phyloP scores from a whole-genome alignment of 163 green algal species.

The Prototheca wickerhamii region DNA sequence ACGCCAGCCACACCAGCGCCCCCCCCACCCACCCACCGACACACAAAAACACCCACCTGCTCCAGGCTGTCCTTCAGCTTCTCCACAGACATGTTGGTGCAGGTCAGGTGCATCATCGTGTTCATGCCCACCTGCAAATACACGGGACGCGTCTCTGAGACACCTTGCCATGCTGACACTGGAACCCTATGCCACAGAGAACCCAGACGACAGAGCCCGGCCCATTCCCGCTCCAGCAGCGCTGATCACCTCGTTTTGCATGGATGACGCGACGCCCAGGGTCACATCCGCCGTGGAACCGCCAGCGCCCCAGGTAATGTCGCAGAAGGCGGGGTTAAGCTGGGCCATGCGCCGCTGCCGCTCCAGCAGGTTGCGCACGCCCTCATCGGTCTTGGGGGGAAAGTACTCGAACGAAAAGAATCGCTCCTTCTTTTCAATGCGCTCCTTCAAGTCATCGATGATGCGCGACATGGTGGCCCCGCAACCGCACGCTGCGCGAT shows the following conservation, averaged over 20 bases:
- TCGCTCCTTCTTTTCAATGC: conserved; percentile 41
- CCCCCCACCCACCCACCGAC: not conserved
- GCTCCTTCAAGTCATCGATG: conserved; percentile 68
- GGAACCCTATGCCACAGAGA: too few relatives aligned
- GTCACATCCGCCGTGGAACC: conserved; percentile 91
- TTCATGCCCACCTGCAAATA: conserved; percentile 79
- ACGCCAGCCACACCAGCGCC: not conserved
- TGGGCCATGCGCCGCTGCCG: conserved; percentile 82
- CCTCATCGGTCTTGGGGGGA: conserved; percentile 87
- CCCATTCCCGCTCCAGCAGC: not conserved
- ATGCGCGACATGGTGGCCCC: conserved; percentile 54
- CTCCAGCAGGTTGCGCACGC: conserved; percentile 89
- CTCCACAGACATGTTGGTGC: conserved; percentile 94
- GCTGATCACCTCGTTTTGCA: conserved; percentile 81
- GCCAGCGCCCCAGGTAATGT: conserved; percentile 97
- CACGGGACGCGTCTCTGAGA: not conserved
- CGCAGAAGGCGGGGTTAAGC: conserved; percentile 82
- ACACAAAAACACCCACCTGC: conserved; percentile 34
- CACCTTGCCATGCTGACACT: not conserved
- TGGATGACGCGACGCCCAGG: conserved; percentile 84
- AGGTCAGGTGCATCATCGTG: conserved; percentile 99
- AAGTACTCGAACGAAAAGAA: conserved; percentile 98
- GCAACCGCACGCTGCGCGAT: not conserved
- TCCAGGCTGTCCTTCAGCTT: conserved; percentile 73
- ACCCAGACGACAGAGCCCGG: not conserved